phyloP scores from a whole-genome alignment of 768 basidiomycete species.

The Panellus pusillus region DNA sequence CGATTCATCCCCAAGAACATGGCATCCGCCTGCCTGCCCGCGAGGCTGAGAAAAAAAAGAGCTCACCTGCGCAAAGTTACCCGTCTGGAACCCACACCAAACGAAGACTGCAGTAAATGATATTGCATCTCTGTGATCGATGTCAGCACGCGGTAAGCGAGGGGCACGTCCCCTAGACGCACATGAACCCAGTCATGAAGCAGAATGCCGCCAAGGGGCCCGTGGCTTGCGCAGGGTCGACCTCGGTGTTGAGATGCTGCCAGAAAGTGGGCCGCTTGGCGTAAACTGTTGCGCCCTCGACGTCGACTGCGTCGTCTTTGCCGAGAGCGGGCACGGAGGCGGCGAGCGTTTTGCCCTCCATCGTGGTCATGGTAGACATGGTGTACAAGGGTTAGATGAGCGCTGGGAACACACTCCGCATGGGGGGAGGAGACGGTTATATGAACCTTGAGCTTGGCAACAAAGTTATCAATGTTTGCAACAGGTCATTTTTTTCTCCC shows the following conservation, averaged over 20 bases:
- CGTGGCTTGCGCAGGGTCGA: slow-evolving; percentile 51
- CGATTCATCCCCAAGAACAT: no score
- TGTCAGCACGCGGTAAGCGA: slow-evolving; percentile 1
- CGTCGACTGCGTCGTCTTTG: slow-evolving; percentile 1
- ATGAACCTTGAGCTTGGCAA: no score
- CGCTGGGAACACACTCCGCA: no score
- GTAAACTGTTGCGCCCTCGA: slow-evolving; percentile 2
- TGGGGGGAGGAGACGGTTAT: no score
- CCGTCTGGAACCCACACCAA: slow-evolving; percentile 87
- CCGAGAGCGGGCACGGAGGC: not conserved
- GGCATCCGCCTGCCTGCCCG: no score
- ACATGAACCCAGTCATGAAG: slow-evolving; percentile 84
- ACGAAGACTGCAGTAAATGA: slow-evolving; percentile 79
- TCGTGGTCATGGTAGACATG: not conserved
- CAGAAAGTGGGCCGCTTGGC: slow-evolving; percentile 31
- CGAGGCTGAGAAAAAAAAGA: not conserved
- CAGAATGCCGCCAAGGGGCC: slow-evolving; percentile 63
- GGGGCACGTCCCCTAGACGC: slow-evolving; percentile 26
- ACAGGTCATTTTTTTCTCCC: no score
- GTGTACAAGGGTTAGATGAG: no score
- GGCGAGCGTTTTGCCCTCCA: not conserved
- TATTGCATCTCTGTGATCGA: slow-evolving; percentile 55
- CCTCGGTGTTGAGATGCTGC: slow-evolving; percentile 43
- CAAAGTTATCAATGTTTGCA: no score
- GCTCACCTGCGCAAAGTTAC: slow-evolving; percentile 67